A percentile compares a stretch with the other conserved stretches of the same genome.
Evolutionary conservation across 345 rosid genomes (phyloP).

Genomic region (Balakata baccata): DNA sequence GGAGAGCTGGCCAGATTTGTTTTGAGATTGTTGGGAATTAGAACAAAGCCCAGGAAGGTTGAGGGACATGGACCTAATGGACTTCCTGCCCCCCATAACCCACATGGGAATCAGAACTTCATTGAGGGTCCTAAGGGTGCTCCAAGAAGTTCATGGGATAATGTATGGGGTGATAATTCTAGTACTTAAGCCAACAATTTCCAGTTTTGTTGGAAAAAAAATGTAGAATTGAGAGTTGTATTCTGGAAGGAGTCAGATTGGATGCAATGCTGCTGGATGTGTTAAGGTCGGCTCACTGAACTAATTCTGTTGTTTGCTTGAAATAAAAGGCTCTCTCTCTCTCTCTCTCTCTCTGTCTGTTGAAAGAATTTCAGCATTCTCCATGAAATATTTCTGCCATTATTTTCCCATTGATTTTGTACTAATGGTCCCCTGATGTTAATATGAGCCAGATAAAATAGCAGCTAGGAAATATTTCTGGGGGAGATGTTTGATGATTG

Average conservation of each 20-base stretch:
- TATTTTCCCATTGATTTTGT: conserved; percentile 5
- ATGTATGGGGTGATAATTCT: conserved; percentile 61
- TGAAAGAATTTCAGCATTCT: background rate
- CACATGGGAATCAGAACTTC: conserved; percentile 52
- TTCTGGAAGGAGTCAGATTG: conserved; percentile 1
- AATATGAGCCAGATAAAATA: background rate
- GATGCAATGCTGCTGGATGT: background rate
- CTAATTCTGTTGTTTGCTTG: background rate
- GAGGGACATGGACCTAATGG: conserved; percentile 66
- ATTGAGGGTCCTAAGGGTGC: conserved; percentile 75
- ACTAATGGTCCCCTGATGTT: background rate
- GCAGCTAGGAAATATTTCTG: background rate
- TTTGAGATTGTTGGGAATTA: conserved; percentile 75
- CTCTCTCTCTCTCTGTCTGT: background rate
- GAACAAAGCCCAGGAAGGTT: conserved; percentile 60
- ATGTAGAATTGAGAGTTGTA: conserved; percentile 5
- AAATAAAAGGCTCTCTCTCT: conserved; percentile 9
- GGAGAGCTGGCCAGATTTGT: conserved; percentile 97
- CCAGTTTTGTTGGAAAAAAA: background rate
- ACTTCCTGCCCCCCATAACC: conserved; percentile 54
- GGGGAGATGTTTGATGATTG: background rate
- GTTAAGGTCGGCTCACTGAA: background rate
- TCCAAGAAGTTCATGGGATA: conserved; percentile 83
- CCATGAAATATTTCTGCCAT: background rate
- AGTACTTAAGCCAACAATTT: conserved; percentile 25